Conservation (phyloP, 305 asterid species). For the Salvia sclarea region DNA sequence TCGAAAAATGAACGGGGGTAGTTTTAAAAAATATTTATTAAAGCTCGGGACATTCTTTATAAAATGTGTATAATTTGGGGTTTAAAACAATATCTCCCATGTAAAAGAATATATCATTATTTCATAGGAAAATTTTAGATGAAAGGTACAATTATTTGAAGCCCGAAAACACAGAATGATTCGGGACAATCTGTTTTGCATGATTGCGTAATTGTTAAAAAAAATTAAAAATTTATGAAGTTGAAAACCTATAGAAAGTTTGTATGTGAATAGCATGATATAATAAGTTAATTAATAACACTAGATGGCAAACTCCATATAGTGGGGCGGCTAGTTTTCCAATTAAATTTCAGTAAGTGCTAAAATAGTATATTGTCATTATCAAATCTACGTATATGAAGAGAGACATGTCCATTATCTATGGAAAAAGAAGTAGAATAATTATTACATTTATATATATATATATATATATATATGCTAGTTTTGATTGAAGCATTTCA, state of each 20-base stretch:
- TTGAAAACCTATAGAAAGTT: not conserved
- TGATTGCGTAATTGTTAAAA: not conserved
- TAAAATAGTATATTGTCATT: constrained; percentile 25
- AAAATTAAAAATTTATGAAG: not conserved
- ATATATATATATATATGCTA: too few species aligned
- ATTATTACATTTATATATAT: constrained; percentile 10
- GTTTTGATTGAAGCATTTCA: constrained; percentile 15
- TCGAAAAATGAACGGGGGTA: too few species aligned
- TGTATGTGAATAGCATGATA: not conserved
- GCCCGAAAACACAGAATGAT: not conserved
- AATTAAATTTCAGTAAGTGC: constrained; percentile 7
- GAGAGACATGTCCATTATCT: not conserved
- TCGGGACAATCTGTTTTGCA: not conserved
- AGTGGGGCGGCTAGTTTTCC: constrained; percentile 35
- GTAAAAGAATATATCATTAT: too few species aligned
- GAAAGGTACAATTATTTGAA: not conserved
- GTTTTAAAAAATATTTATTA: too few species aligned
- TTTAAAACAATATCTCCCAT: too few species aligned
- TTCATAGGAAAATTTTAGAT: not conserved
- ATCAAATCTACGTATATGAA: constrained; percentile 3
- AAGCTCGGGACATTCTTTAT: too few species aligned
- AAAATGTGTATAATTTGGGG: too few species aligned
- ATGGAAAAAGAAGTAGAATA: not conserved
- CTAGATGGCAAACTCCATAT: constrained; percentile 4
- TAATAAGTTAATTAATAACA: too few species aligned